Conservation (phyloP, 164 flowering plant species). For the Macadamia integrifolia region DNA sequence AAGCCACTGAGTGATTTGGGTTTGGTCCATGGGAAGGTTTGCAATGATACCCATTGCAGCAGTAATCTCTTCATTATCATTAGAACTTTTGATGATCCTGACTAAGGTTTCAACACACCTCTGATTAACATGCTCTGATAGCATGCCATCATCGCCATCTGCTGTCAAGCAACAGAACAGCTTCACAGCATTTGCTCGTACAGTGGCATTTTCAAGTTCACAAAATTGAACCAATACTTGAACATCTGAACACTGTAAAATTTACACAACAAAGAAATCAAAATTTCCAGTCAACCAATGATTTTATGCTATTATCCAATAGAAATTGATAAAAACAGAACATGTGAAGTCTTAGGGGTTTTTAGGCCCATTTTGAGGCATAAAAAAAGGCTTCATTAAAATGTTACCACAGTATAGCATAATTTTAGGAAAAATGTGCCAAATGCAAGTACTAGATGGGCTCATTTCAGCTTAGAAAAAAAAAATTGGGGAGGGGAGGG, state of each 20-base stretch:
- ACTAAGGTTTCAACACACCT: conserved; percentile 40
- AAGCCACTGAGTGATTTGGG: conserved; percentile 49
- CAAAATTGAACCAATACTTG: conserved; percentile 48
- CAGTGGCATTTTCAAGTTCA: conserved; percentile 27
- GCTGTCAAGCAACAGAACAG: conserved; percentile 47
- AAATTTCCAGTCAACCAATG: neutral
- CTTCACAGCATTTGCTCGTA: conserved; percentile 55
- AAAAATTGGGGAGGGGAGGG: no score
- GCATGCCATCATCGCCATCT: conserved; percentile 27
- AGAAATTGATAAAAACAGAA: neutral
- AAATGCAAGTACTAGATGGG: no score
- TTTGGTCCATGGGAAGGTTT: conserved; percentile 37
- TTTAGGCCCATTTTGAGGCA: no score
- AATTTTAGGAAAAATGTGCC: no score
- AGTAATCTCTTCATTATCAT: conserved; percentile 43
- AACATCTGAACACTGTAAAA: conserved; percentile 41
- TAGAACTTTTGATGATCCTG: conserved; percentile 33
- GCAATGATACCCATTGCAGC: conserved; percentile 56
- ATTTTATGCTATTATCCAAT: neutral
- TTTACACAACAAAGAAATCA: neutral
- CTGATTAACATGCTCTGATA: conserved; percentile 42
- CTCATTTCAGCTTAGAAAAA: no score
- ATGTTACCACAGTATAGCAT: no score
- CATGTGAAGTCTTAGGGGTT: neutral
- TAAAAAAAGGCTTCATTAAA: no score